A percentile compares a stretch with the other conserved stretches of the same genome.
Evolutionary conservation across 768 basidiomycete genomes (phyloP).

Genomic region (Serendipita sp.): DNA sequence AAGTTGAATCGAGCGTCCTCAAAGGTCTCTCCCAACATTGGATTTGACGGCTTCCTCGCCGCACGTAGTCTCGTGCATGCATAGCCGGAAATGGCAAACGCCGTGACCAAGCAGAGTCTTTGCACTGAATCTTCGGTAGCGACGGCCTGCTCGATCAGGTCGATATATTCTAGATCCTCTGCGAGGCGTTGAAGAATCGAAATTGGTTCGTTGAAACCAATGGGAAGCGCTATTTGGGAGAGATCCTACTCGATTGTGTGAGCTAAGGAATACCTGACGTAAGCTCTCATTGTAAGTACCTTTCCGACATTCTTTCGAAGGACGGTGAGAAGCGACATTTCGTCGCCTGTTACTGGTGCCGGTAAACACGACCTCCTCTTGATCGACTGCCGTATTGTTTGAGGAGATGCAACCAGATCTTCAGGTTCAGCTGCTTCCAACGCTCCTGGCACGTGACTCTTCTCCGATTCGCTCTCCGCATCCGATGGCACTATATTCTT

Average conservation of each 20-base stretch:
- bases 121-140: constrained; percentile 39
- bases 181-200: constrained; percentile 62
- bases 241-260: constrained; percentile 37
- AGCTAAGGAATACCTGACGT: neutral
- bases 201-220: constrained; percentile 78
- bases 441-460: constrained; percentile 28
- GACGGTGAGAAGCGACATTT: constrained; percentile 67
- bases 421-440: constrained; percentile 26
- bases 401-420: neutral
- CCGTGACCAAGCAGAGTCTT: constrained; percentile 59
- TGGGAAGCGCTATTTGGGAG: constrained; percentile 69
- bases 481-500: constrained; percentile 7
- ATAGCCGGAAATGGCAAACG: constrained; percentile 73
- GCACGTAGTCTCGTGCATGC: constrained; percentile 65
- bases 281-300: constrained; percentile 23
- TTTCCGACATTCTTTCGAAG: constrained; percentile 83
- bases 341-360: constrained; percentile 31
- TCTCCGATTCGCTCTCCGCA: constrained; percentile 13
- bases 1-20: constrained; percentile 69
- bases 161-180: constrained; percentile 68
- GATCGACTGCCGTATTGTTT: neutral
- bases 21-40: constrained; percentile 77
- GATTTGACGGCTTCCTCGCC: constrained; percentile 79
- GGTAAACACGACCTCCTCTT: constrained; percentile 12
- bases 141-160: constrained; percentile 50